phyloP scores from a whole-genome alignment of 805 yeast species.

The Yueomyces sinensis region DNA sequence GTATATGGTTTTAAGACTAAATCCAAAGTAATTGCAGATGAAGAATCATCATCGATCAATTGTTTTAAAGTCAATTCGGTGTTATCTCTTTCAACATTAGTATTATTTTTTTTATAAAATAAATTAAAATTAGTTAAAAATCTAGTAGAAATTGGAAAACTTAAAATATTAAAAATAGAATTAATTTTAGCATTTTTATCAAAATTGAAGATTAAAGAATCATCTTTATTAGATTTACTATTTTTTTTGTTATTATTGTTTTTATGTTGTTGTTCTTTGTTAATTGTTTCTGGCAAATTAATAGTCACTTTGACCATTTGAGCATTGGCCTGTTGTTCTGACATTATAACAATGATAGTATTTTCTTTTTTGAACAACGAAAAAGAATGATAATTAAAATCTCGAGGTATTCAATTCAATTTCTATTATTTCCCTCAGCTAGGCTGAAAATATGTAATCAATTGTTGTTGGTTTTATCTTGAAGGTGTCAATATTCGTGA shows the following conservation, averaged over 20 bases:
- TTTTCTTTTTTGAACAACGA: too few species aligned
- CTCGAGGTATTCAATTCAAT: too few species aligned
- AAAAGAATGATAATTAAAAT: too few species aligned
- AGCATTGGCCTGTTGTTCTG: background rate
- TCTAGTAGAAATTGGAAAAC: slow-evolving; percentile 15
- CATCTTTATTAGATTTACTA: slow-evolving; percentile 3
- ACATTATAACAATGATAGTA: too few species aligned
- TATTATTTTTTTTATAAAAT: slow-evolving; percentile 8
- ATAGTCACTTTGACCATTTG: slow-evolving; percentile 9
- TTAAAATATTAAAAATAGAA: slow-evolving; percentile 15
- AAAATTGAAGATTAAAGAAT: slow-evolving; percentile 14
- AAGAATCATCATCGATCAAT: slow-evolving; percentile 10
- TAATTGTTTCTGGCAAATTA: slow-evolving; percentile 12
- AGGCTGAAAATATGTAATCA: too few species aligned
- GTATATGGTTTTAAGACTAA: slow-evolving; percentile 18
- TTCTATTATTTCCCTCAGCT: too few species aligned
- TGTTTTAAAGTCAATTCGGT: background rate
- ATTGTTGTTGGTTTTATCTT: too few species aligned
- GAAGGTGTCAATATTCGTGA: too few species aligned
- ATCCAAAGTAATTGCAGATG: slow-evolving; percentile 12
- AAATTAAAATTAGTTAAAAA: slow-evolving; percentile 19
- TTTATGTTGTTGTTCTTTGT: too few species aligned
- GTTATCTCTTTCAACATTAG: background rate
- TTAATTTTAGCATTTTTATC: slow-evolving; percentile 16
- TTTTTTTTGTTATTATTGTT: slow-evolving; percentile 5